Percentiles rank a stretch among this genome's conserved stretches.
Conservation (phyloP, 176 grass and related monocot species). For the Hyparrhenia diplandra region DNA sequence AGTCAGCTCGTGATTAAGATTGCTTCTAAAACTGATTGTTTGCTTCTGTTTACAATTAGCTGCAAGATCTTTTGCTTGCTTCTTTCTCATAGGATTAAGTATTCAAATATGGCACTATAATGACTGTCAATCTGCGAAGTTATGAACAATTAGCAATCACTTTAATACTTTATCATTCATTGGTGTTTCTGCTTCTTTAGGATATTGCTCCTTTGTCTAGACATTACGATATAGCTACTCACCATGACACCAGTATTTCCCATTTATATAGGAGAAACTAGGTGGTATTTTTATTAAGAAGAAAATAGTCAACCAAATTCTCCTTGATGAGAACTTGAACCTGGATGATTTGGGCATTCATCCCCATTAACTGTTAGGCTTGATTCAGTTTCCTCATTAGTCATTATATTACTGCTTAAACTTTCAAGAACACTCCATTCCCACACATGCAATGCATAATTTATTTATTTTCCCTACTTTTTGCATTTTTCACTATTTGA, state of each 20-base stretch:
- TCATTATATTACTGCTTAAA: not conserved
- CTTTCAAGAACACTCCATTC: not conserved
- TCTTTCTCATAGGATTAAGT: not conserved
- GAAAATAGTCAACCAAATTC: not conserved
- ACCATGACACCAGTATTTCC: not conserved
- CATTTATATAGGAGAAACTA: not conserved
- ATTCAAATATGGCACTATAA: not conserved
- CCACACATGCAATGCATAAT: not conserved
- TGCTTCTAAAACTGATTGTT: not conserved
- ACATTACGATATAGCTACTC: not conserved
- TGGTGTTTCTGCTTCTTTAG: not conserved
- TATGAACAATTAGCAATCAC: not conserved
- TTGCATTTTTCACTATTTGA: not conserved
- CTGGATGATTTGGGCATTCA: not conserved
- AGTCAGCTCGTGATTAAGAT: not conserved
- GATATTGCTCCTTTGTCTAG: not conserved
- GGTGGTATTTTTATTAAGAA: not conserved
- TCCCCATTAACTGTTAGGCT: not conserved
- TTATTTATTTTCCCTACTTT: not conserved
- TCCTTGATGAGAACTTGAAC: not conserved
- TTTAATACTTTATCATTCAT: not conserved
- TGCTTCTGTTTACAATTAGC: not conserved
- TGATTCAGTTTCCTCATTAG: not conserved
- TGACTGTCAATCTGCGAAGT: not conserved
- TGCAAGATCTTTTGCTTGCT: not conserved